phyloP scores from a whole-genome alignment of 192 early-diverging fungal species.

The Backusella macrospora region DNA sequence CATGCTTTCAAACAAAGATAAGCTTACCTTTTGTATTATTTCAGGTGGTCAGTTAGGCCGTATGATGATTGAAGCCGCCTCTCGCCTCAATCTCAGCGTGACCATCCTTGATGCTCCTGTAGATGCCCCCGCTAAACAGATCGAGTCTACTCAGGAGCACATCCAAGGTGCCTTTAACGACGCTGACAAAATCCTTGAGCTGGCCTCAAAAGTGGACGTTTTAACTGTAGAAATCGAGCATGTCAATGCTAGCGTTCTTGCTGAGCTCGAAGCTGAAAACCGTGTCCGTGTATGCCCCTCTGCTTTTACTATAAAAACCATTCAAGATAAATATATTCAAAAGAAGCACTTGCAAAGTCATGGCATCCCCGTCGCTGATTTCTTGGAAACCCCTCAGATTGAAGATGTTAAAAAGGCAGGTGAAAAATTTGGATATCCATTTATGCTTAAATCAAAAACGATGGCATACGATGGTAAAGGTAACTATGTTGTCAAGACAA shows the following conservation, averaged over 20 bases:
- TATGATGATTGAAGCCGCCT: slow-evolving; percentile 96
- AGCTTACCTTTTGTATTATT: slow-evolving; percentile 38
- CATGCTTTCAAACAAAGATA: slow-evolving; percentile 16
- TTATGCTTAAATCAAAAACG: slow-evolving; percentile 95
- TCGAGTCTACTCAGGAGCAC: slow-evolving; percentile 67
- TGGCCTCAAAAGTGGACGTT: slow-evolving; percentile 77
- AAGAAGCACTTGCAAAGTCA: slow-evolving; percentile 74
- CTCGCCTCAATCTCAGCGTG: slow-evolving; percentile 85
- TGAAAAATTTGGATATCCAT: slow-evolving; percentile 81
- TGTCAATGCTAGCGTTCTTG: slow-evolving; percentile 72
- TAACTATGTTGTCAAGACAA: slow-evolving; percentile 84
- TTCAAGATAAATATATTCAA: slow-evolving; percentile 97
- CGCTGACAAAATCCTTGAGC: slow-evolving; percentile 68
- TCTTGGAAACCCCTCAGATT: slow-evolving; percentile 59
- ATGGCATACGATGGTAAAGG: slow-evolving; percentile 96
- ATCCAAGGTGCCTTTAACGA: slow-evolving; percentile 88
- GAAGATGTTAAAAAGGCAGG: slow-evolving; percentile 58
- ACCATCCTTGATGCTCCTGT: slow-evolving; percentile 79
- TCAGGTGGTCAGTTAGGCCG: slow-evolving; percentile 97
- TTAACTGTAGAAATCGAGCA: slow-evolving; percentile 99
- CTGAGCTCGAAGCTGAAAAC: slow-evolving; percentile 59
- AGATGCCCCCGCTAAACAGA: slow-evolving; percentile 86
- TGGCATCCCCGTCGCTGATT: slow-evolving; percentile 75
- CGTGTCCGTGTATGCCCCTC: slow-evolving; percentile 75
- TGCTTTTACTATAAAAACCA: slow-evolving; percentile 80